These are phyloP conservation scores for Candida pseudoglaebosa DNA, from an alignment of 805 yeast genomes.

Conservation along the genomic window DNA sequence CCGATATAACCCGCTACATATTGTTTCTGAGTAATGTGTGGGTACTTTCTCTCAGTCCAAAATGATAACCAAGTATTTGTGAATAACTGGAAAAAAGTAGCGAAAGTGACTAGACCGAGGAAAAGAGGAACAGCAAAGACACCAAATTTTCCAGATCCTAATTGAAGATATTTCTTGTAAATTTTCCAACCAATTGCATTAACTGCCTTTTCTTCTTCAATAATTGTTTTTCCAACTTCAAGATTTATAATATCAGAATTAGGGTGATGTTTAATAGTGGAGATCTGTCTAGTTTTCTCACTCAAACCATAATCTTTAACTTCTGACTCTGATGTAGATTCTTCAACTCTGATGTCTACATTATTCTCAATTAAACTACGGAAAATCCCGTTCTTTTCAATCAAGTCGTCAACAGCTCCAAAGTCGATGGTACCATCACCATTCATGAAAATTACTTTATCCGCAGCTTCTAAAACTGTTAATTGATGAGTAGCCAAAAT, in stretches of 20 bases:
- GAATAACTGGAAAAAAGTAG: constrained; percentile 39
- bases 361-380: constrained; percentile 41
- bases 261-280: not conserved
- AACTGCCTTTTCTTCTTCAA: constrained; percentile 34
- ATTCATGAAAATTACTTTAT: constrained; percentile 33
- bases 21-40: constrained; percentile 22
- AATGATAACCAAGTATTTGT: constrained; percentile 44
- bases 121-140: constrained; percentile 30
- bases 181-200: constrained; percentile 39
- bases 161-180: constrained; percentile 32
- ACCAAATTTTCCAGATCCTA: constrained; percentile 37
- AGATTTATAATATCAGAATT: constrained; percentile 4
- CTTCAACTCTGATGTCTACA: constrained; percentile 1
- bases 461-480: constrained; percentile 35
- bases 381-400: constrained; percentile 41
- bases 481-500: constrained; percentile 43
- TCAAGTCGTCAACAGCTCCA: constrained; percentile 31
- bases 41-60: constrained; percentile 36
- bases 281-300: too few relatives aligned
- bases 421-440: constrained; percentile 41
- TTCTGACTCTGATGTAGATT: constrained; percentile 3
- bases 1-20: constrained; percentile 34
- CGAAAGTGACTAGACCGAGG: constrained; percentile 26
- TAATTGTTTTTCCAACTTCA: constrained; percentile 26
- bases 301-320: constrained; percentile 2